Evolutionary conservation across 1,139 yeast species (phyloP).

Genomic region (Pichia kudriavzevii): DNA sequence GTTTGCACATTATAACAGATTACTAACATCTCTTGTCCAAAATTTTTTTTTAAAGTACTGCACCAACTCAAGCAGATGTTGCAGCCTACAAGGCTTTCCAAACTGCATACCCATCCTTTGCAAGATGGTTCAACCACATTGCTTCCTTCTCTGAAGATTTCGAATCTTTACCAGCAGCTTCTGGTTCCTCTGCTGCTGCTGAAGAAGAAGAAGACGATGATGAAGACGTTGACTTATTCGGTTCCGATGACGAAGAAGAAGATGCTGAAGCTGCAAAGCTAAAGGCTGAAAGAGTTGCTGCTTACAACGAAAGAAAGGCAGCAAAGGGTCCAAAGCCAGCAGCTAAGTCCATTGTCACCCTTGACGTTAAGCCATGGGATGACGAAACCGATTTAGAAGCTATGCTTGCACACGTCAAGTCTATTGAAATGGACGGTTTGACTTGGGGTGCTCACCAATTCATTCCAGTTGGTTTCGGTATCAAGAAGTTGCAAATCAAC

Average conservation of each 20-base stretch:
- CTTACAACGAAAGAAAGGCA: conserved; percentile 96
- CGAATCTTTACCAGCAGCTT: conserved; percentile 76
- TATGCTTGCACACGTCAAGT: conserved; percentile 78
- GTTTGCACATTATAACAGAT: background rate
- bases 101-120: conserved; percentile 82
- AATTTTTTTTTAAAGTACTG: conserved; percentile 39
- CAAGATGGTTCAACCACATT: conserved; percentile 98
- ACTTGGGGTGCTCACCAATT: conserved; percentile 97
- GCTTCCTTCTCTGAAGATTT: conserved; percentile 87
- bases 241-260: conserved; percentile 88
- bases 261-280: conserved; percentile 96
- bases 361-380: conserved; percentile 99
- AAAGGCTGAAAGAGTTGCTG: conserved; percentile 96
- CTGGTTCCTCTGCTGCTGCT: conserved; percentile 47
- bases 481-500: conserved; percentile 98
- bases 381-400: conserved; percentile 95
- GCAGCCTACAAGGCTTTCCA: conserved; percentile 93
- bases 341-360: conserved; percentile 93
- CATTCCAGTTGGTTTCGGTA: conserved; percentile 98
- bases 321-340: conserved; percentile 96
- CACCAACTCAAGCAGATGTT: conserved; percentile 95
- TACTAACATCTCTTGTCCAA: conserved; percentile 1
- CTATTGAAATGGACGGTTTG: conserved; percentile 84
- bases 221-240: conserved; percentile 92
- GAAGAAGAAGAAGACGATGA: conserved; percentile 63